Evolutionary conservation across 768 basidiomycete genomes (phyloP).

Genomic region (Collybiopsis luxurians): DNA sequence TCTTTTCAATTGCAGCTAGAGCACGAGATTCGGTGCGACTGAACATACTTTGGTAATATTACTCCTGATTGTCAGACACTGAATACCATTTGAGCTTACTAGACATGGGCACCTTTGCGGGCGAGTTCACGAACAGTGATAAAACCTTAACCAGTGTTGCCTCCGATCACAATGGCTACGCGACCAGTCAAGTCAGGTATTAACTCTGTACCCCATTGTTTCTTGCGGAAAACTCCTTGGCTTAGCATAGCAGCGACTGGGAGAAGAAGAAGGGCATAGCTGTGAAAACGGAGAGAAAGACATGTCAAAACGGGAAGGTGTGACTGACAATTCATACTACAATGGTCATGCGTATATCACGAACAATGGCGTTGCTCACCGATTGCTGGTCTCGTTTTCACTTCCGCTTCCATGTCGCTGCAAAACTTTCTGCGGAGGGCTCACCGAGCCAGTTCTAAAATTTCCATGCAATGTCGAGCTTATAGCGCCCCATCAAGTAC

Average conservation of each 20-base stretch:
- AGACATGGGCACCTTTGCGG: constrained; percentile 9
- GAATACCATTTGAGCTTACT: not conserved
- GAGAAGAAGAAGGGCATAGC: too few relatives aligned
- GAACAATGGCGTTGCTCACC: too few relatives aligned
- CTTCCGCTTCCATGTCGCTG: not conserved
- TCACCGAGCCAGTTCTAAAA: not conserved
- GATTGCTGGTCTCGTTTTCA: too few relatives aligned
- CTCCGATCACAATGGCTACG: constrained; percentile 11
- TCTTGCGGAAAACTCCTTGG: not conserved
- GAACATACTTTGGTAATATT: not conserved
- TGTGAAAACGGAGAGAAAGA: too few relatives aligned
- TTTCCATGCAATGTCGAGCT: not conserved
- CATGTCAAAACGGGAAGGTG: too few relatives aligned
- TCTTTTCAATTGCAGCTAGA: constrained; percentile 2
- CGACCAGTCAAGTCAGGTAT: constrained; percentile 3
- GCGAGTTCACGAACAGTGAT: constrained; percentile 9
- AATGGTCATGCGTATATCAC: too few relatives aligned
- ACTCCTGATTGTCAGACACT: not conserved
- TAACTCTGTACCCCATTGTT: not conserved
- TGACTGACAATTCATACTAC: too few relatives aligned
- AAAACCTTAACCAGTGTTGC: constrained; percentile 10
- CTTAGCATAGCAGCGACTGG: not conserved
- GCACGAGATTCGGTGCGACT: constrained; percentile 4
- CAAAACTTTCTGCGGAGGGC: not conserved
- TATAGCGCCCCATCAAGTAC: not conserved